Conservation (phyloP, 2,329 filamentous ascomycete genomes). For the Fusarium neocosmosporiellum region DNA sequence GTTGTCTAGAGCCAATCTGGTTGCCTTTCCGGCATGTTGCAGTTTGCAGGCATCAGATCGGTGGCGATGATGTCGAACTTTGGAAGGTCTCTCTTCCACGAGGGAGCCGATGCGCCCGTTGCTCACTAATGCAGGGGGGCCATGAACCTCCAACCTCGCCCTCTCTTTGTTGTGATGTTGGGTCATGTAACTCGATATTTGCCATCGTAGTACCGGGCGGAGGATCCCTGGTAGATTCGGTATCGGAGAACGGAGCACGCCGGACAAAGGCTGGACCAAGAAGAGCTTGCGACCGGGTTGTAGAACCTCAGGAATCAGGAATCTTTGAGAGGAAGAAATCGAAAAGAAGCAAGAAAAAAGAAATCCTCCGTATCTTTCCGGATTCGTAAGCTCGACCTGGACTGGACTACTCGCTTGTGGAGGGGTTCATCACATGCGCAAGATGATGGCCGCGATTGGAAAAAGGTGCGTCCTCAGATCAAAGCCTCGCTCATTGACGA, state of each 20-base stretch:
- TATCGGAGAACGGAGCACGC: neutral
- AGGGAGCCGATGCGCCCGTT: conserved; percentile 21
- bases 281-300: conserved; percentile 15
- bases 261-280: conserved; percentile 6
- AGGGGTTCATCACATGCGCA: conserved; percentile 30
- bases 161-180: neutral
- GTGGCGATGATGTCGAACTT: conserved; percentile 17
- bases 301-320: neutral
- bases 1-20: conserved; percentile 36
- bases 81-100: conserved; percentile 5
- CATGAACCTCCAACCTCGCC: conserved; percentile 7
- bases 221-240: neutral
- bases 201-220: conserved; percentile 2
- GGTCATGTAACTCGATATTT: conserved; percentile 6
- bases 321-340: conserved; percentile 26
- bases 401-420: conserved; percentile 1
- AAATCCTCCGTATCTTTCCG: conserved; percentile 20
- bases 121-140: conserved; percentile 35
- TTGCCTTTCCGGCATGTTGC: conserved; percentile 17
- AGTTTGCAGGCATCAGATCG: conserved; percentile 14
- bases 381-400: conserved; percentile 27
- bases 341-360: conserved; percentile 21
- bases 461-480: conserved; percentile 15
- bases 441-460: neutral
- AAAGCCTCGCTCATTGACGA: neutral